Conservation (phyloP, 2,329 filamentous ascomycete species). For the Fusarium equiseti region DNA sequence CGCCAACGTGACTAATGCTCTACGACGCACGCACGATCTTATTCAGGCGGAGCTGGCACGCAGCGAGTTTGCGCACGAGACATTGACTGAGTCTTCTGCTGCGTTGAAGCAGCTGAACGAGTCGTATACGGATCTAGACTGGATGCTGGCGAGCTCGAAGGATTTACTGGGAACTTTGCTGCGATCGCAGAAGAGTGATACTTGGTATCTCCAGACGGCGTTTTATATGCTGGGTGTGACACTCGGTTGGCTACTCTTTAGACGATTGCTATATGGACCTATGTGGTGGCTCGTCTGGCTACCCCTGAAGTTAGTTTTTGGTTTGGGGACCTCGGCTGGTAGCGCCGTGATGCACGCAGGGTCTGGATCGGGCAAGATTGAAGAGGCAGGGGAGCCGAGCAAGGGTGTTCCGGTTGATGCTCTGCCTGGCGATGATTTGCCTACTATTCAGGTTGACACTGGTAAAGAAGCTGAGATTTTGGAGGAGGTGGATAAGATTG, state of each 20-base stretch:
- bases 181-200: conserved; percentile 92
- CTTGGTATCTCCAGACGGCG: conserved; percentile 94
- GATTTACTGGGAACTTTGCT: conserved; percentile 83
- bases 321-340: conserved; percentile 67
- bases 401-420: conserved; percentile 51
- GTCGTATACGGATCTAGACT: conserved; percentile 83
- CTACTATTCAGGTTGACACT: conserved; percentile 61
- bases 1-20: conserved; percentile 83
- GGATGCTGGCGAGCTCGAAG: conserved; percentile 78
- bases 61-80: conserved; percentile 90
- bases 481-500: conserved; percentile 67
- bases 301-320: conserved; percentile 77
- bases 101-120: conserved; percentile 85
- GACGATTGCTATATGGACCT: conserved; percentile 88
- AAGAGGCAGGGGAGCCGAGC: conserved; percentile 46
- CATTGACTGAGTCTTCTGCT: conserved; percentile 83
- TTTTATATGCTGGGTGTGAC: conserved; percentile 85
- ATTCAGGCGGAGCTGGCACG: conserved; percentile 87
- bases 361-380: conserved; percentile 42
- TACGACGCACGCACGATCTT: conserved; percentile 87
- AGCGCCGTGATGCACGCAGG: conserved; percentile 60
- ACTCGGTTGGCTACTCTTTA: conserved; percentile 86
- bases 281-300: conserved; percentile 90
- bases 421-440: conserved; percentile 58
- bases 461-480: conserved; percentile 55